Conservation (phyloP, 2,329 filamentous ascomycete species). For the Fusarium chlamydosporum region DNA sequence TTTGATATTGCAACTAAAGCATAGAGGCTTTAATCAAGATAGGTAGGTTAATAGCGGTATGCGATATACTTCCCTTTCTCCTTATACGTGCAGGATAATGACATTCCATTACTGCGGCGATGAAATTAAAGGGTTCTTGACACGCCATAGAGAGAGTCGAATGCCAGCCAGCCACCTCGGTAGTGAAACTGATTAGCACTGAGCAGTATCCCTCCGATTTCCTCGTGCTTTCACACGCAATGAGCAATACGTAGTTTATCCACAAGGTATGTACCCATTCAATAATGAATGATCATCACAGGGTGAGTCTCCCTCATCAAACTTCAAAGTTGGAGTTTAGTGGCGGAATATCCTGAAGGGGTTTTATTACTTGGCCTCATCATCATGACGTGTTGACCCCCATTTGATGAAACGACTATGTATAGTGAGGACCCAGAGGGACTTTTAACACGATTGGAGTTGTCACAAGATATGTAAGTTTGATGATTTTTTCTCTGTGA, state of each 20-base stretch:
- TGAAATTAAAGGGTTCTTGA: conserved; percentile 34
- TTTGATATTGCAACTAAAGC: background rate
- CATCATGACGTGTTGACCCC: conserved; percentile 35
- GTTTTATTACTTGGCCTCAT: conserved; percentile 33
- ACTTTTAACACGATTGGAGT: background rate
- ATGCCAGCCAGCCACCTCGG: conserved; percentile 23
- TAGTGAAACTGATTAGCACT: background rate
- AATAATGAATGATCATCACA: background rate
- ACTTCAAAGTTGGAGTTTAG: background rate
- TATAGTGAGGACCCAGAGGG: conserved; percentile 2
- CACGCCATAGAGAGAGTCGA: conserved; percentile 13
- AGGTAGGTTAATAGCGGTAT: background rate
- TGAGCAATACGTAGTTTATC: background rate
- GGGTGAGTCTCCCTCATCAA: background rate
- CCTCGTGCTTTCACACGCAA: conserved; percentile 2
- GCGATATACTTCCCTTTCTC: background rate
- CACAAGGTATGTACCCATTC: conserved; percentile 6
- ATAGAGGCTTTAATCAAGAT: conserved; percentile 18
- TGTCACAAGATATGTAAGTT: background rate
- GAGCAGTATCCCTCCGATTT: background rate
- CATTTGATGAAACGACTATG: conserved; percentile 27
- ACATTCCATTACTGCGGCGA: conserved; percentile 31
- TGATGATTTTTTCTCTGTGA: background rate
- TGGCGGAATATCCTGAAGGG: conserved; percentile 6
- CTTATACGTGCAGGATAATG: conserved; percentile 17